Conservation (phyloP, 176 grass and related monocot genomes). For the sorghum (Sorghum bicolor) region Sorghum_bicolor_NCBIv3 NC_012873.2:59051501-59052000, state of each 20-base stretch:
- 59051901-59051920: background rate
- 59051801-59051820: background rate
- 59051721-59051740: background rate
- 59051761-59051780: background rate
- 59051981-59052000: conserved; percentile 93
- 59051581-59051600: background rate
- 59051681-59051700: background rate
- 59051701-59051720: background rate
- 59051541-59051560: conserved; percentile 18
- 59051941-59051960: conserved; percentile 17
- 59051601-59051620: background rate
- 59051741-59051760: background rate
- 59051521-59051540: conserved; percentile 88
- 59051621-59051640: background rate
- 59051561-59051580: background rate
- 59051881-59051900: background rate
- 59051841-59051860: background rate
- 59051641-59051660: background rate
- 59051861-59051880: background rate
- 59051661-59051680: background rate
- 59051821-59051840: background rate
- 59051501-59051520: conserved; percentile 87
- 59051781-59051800: background rate
- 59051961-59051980: conserved; percentile 92
- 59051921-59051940: conserved; percentile 23